Conservation (phyloP, 345 rosid species). For the Melaleuca quinquenervia region DNA sequence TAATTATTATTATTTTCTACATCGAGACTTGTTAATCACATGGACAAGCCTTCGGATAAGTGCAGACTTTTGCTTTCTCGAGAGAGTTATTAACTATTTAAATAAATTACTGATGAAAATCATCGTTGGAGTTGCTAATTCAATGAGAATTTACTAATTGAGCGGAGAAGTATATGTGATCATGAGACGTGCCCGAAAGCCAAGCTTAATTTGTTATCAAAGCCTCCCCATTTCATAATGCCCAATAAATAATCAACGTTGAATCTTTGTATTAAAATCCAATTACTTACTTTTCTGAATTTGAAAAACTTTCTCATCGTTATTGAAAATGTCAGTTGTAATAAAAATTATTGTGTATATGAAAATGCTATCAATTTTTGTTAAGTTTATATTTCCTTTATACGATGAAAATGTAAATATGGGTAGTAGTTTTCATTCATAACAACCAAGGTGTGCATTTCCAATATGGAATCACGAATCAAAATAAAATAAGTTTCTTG, state of each 20-base stretch:
- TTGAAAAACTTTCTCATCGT: background rate
- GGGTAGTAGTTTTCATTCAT: background rate
- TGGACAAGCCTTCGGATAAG: background rate
- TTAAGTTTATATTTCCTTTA: background rate
- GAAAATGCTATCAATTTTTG: background rate
- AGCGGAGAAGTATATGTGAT: background rate
- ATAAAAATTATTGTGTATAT: background rate
- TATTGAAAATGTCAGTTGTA: background rate
- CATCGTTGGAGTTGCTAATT: fast-evolving
- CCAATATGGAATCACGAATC: background rate
- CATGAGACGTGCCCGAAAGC: fast-evolving
- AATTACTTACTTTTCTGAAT: background rate
- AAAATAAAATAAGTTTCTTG: too few relatives aligned
- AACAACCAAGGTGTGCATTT: too few relatives aligned
- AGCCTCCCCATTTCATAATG: fast-evolving
- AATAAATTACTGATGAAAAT: background rate
- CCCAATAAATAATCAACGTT: fast-evolving
- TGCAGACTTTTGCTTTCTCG: fast-evolving
- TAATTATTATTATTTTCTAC: background rate
- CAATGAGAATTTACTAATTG: too few relatives aligned
- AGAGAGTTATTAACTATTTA: background rate
- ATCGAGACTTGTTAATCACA: fast-evolving
- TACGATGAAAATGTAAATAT: background rate
- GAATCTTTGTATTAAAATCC: fast-evolving
- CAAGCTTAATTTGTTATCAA: background rate